Conservation (phyloP, 176 grass and related monocot species). For the Elaeis guineensis region DNA sequence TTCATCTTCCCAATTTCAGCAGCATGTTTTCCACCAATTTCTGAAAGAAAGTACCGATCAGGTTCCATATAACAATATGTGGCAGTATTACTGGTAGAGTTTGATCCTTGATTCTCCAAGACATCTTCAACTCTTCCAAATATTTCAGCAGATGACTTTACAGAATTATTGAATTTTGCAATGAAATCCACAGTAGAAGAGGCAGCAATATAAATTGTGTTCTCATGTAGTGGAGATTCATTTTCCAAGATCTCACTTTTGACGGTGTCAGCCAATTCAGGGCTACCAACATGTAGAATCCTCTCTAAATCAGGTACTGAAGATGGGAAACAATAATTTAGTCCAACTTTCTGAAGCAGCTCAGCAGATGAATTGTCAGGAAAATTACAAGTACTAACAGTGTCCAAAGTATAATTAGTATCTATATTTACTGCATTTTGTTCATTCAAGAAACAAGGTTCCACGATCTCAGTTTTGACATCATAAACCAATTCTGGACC, state of each 20-base stretch:
- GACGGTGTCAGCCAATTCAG: slow-evolving; percentile 7
- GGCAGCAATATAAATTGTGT: slow-evolving; percentile 15
- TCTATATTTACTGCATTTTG: too few species aligned
- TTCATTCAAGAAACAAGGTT: not conserved
- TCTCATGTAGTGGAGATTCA: slow-evolving; percentile 16
- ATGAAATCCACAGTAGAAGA: slow-evolving; percentile 7
- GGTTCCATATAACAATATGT: slow-evolving; percentile 7
- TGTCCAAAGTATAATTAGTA: not conserved
- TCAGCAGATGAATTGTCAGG: slow-evolving; percentile 12
- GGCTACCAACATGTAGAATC: slow-evolving; percentile 17
- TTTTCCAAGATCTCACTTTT: slow-evolving; percentile 16
- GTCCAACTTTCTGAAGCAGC: slow-evolving; percentile 9
- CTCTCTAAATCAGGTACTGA: slow-evolving; percentile 8
- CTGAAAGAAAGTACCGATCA: slow-evolving; percentile 15
- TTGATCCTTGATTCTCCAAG: not conserved
- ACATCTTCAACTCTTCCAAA: slow-evolving; percentile 18
- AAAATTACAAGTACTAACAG: slow-evolving; percentile 18
- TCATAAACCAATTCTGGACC: slow-evolving; percentile 10
- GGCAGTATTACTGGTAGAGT: slow-evolving; percentile 14
- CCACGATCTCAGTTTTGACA: slow-evolving; percentile 22
- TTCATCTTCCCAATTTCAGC: not conserved
- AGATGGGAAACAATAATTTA: slow-evolving; percentile 16
- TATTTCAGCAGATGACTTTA: slow-evolving; percentile 3
- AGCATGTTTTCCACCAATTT: slow-evolving; percentile 15
- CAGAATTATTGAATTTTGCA: slow-evolving; percentile 17